Conservation (phyloP, 345 rosid species). For the Syzygium oleosum region DNA sequence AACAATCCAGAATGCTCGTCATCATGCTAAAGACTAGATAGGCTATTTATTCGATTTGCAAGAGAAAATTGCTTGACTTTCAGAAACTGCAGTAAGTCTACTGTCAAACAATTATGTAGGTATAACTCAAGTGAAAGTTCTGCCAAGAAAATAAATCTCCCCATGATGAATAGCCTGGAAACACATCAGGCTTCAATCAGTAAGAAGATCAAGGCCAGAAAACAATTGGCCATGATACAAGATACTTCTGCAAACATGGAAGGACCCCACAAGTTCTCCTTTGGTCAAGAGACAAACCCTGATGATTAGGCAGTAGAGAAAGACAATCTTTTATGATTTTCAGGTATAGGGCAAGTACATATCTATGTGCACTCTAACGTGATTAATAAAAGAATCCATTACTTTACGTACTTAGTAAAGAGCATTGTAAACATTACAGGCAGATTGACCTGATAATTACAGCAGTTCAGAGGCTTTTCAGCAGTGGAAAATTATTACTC, state of each 20-base stretch:
- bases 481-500: not conserved
- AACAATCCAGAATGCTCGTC: not conserved
- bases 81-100: not conserved
- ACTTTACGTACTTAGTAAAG: not conserved
- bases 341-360: not conserved
- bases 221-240: not conserved
- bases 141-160: not conserved
- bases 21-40: not conserved
- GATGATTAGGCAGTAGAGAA: not conserved
- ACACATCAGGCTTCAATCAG: not conserved
- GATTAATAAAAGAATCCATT: not conserved
- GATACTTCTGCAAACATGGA: not conserved
- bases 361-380: not conserved
- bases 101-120: not conserved
- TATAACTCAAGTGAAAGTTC: not conserved
- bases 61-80: not conserved
- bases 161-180: not conserved
- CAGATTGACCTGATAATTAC: not conserved
- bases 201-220: not conserved
- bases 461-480: not conserved
- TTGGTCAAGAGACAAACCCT: not conserved
- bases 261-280: not conserved
- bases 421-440: not conserved
- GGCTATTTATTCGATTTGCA: not conserved
- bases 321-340: not conserved